A percentile compares a stretch with the other conserved stretches of the same genome.
phyloP scores from a whole-genome alignment of 208 protist species.

The Ichthyophonus hoferi region DNA sequence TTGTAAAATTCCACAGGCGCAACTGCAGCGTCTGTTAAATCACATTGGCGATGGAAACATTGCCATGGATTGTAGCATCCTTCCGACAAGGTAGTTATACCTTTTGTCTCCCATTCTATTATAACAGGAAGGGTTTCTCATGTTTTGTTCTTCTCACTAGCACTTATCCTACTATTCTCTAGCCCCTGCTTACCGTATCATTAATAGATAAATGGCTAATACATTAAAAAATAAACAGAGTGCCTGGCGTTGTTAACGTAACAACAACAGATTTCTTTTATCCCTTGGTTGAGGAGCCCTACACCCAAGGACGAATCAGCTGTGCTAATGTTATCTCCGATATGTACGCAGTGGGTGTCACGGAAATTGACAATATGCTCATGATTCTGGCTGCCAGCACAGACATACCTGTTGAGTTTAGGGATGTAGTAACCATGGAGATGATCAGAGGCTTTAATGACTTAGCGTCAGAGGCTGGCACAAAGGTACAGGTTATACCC shows the following conservation, averaged over 20 bases:
- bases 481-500: background rate
- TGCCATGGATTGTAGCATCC: background rate
- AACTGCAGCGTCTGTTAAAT: constrained; percentile 32
- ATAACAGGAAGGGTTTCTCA: background rate
- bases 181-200: background rate
- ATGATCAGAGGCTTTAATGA: constrained; percentile 85
- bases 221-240: background rate
- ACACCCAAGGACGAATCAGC: constrained; percentile 73
- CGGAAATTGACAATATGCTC: constrained; percentile 84
- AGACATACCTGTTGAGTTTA: constrained; percentile 78
- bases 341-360: constrained; percentile 88
- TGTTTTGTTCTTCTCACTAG: background rate
- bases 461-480: background rate
- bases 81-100: background rate
- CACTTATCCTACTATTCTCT: background rate
- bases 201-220: background rate
- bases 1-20: constrained; percentile 39
- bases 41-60: constrained; percentile 4
- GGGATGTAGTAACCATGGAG: constrained; percentile 69
- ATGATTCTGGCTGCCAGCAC: constrained; percentile 80
- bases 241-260: background rate
- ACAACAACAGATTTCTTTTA: constrained; percentile 79
- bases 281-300: constrained; percentile 89
- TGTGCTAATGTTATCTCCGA: constrained; percentile 92
- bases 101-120: background rate